Base-by-base conservation (phyloP, 2,329 filamentous ascomycete genomes). In the Fusarium coicis region DNA sequence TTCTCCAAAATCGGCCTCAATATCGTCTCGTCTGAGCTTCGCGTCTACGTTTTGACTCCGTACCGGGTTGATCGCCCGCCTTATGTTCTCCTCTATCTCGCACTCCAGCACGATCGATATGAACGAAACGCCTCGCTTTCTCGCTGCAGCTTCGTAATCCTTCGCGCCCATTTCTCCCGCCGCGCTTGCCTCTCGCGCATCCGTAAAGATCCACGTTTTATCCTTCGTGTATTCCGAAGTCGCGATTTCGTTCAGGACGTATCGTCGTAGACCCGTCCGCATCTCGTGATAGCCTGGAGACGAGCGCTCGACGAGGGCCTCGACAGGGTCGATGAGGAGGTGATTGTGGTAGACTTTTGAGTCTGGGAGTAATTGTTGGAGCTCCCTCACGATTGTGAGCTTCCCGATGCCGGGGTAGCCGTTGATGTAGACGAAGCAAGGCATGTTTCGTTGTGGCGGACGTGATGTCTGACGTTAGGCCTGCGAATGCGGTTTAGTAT, bases 1-100 rank as follows among this genome's bases (percentile, higher is more conserved):
- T 30, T 30, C 10, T 54, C 19, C 6, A 54, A 15, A 28, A 54
- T 18, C 5, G 7, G 23, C 19, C 50, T 42, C 50, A 54, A 19
- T n/a, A 30, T 18, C 1, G 3, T 43, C 26, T 55, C 37, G 21
- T 43, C 52, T 2, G 16, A 43, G 37, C 52, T 43, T 43, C 8
- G 50, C 50, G 0, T 1, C 8, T 0, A 55, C 0, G 26, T 1
- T 42, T 23, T 1, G 0, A n/a, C 0, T 1, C 7, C 26, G 21
- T 10, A 2, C 1, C 0, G 26, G 5, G 1, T 43, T 9, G 9
- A 15, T 19, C 16, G 26, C 52, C 0, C 37, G 12, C 28, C 11
- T 32, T 1, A 43, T 43, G 37, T 55, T 55, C 28, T 55, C 52
- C 16, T 11, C 37, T 2, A 43, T 32, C 52, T 55, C 37, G 37